Base-by-base conservation (phyloP, 2,329 filamentous ascomycete species). In the Sporothrix mexicana region DNA sequence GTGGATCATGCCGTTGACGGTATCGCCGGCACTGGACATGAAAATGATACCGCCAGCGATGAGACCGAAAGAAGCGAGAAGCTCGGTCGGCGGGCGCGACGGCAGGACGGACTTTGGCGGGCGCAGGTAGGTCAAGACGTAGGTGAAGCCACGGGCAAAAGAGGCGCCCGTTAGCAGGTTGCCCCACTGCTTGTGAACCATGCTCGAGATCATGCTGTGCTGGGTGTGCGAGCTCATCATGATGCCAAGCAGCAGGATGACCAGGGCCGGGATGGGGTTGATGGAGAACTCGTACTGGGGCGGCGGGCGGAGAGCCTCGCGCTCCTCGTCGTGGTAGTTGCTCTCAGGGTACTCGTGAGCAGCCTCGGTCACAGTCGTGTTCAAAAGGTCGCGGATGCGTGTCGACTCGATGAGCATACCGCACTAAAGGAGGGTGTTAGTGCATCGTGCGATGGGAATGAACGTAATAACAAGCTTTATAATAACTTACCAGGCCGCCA, bases 221-320 rank as follows among this genome's bases (percentile, higher is more conserved):
- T 97, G 95, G 73, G 95, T 93, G 81, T 98, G 95, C 36, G 93
- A 94, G 79, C 92, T 92, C 95, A 98, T 98, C 93, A 97, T 96
- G 80, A 95, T 88, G 47, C 96, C 96, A 1, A 98, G 85, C 0
- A 98, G 85, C 73, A 98, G 85, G 76, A 98, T 95, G 67, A 97
- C 88, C 3, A 98, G 85, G 0, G 91, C 93, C 0, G 95, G 96
- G 77, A 98, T 88, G 0, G 95, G 95, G 80, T 98, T 98, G 79
- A 96, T 86, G 0, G 95, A 93, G 76, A 94, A 88, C 13, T 85
- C 83, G 80, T 97, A 95, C 9, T 89, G 88, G 71, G 85, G 86
- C 0, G 93, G 94, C 20, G 86, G 80, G 69, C 86, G 82, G 80
- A 88, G 88, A 20, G 82, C 79, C 62, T 86, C 82, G 74, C 76